A percentile compares a stretch with the other conserved stretches of the same genome.
Conservation (phyloP, 371 early-diverging fungal genomes). For the Haplosporangium sp. region DNA sequence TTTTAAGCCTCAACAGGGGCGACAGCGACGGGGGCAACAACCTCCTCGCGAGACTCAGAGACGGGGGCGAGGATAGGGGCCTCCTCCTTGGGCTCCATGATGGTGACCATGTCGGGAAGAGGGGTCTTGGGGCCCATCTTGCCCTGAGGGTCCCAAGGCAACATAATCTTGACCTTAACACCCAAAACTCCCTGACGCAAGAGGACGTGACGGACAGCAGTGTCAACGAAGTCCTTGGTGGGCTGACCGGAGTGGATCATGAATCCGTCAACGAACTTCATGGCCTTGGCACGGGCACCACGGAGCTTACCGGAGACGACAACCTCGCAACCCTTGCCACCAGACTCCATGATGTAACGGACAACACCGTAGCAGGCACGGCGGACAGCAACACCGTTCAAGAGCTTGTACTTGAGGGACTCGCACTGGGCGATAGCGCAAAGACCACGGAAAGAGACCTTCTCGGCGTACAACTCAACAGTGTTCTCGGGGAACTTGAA, state of each 20-base stretch:
- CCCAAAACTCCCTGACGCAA: slow-evolving; percentile 99
- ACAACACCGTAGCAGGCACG: slow-evolving; percentile 99
- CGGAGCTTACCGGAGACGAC: slow-evolving; percentile 99
- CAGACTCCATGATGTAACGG: slow-evolving; percentile 99
- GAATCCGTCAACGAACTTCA: slow-evolving; percentile 99
- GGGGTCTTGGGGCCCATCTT: slow-evolving; percentile 96
- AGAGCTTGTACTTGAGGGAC: slow-evolving; percentile 97
- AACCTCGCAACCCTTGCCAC: slow-evolving; percentile 99
- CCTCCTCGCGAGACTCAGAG: slow-evolving; percentile 74
- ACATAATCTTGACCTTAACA: slow-evolving; percentile 99
- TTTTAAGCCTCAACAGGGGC: slow-evolving; percentile 56
- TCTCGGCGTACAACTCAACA: slow-evolving; percentile 99
- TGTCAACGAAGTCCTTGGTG: slow-evolving; percentile 97
- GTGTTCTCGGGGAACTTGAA: slow-evolving; percentile 98
- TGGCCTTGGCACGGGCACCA: slow-evolving; percentile 99
- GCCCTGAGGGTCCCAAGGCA: slow-evolving; percentile 97
- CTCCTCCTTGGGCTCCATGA: slow-evolving; percentile 95
- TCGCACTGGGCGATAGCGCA: slow-evolving; percentile 99
- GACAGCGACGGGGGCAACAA: slow-evolving; percentile 56
- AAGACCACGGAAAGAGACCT: slow-evolving; percentile 98
- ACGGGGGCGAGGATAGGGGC: slow-evolving; percentile 76
- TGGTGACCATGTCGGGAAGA: slow-evolving; percentile 98
- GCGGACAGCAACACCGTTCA: slow-evolving; percentile 97
- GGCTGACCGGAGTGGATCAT: slow-evolving; percentile 99
- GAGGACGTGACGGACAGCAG: slow-evolving; percentile 98